These are phyloP conservation scores for Rhododendron mucronatum DNA, from an alignment of 148 eudicot species.

Conservation along the genomic window DNA sequence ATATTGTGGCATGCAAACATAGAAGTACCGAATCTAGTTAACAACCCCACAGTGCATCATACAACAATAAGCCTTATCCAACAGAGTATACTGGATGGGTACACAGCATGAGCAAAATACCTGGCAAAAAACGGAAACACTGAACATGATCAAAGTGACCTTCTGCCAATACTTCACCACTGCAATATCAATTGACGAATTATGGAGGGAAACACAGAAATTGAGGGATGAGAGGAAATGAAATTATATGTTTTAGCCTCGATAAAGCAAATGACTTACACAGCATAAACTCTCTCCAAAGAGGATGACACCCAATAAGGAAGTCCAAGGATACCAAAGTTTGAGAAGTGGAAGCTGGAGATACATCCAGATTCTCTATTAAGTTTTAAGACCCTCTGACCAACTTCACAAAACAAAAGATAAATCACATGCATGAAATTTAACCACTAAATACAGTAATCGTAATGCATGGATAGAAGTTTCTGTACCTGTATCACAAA, in stretches of 20 bases:
- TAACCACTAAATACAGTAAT: not conserved
- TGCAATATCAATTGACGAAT: constrained; percentile 20
- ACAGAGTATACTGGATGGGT: not conserved
- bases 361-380: constrained; percentile 38
- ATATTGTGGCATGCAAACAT: not conserved
- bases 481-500: constrained; percentile 74
- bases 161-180: constrained; percentile 32
- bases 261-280: constrained; percentile 36
- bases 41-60: not conserved
- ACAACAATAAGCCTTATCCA: not conserved
- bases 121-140: constrained; percentile 59
- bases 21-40: not conserved
- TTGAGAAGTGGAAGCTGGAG: constrained; percentile 52
- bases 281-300: constrained; percentile 57
- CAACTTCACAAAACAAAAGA: constrained; percentile 47
- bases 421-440: constrained; percentile 1
- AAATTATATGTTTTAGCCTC: not conserved
- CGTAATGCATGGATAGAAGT: not conserved
- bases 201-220: constrained; percentile 5
- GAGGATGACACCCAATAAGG: constrained; percentile 73
- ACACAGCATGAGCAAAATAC: constrained; percentile 25
- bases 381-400: constrained; percentile 63
- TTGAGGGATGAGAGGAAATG: not conserved
- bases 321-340: constrained; percentile 65
- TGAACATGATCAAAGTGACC: constrained; percentile 50